Base-by-base conservation (phyloP, 2,329 filamentous ascomycete species). In the Phialemoniopsis sp. region DNA sequence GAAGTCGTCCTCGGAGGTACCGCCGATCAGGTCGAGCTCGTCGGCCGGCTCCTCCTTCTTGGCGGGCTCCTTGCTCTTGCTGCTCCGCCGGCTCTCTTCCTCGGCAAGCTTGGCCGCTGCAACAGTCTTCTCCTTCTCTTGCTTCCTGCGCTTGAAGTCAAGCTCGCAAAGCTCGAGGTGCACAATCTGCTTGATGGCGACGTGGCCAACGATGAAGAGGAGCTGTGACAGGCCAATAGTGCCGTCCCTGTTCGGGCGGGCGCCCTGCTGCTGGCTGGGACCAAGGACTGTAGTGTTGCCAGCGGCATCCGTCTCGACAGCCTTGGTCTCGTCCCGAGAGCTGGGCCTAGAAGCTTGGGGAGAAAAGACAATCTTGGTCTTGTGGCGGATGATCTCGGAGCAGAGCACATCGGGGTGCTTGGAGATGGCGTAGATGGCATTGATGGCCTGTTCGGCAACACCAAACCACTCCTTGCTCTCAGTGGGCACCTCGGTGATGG, bases 181-280 rank as follows among this genome's bases (percentile, higher is more conserved):
- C 1, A 98, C 94, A 51, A 98, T 98, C 58, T 98, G 94, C 67
- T 98, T 98, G 58, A 98, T 93, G 13, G 93, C 93, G 35, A 97
- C 87, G 56, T 98, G 93, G 0, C 93, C 93, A 21, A 97, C 91
- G 29, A 95, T 85, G 58, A 97, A 97, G 0, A 98, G 73, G 3
- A 98, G 75, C 54, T 97, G 93, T 0, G 93, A 95, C 3, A 98
- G 72, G 1, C 80, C 82, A 34, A 89, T 75, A 2, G 88, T 82
- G 5, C 82, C 78, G 50, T 84, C 87, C 21, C 83, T 78, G 54
- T 74, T 80, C 8, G 70, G 62, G 47, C 68, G 67, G 13, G 38
- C 13, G 3, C 17, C 29, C 29, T 51, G 55, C 38, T 28, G 43
- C 37, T 42, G 49, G 13, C 28, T 26, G 13, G 39, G 28, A 12